Evolutionary conservation across 2,329 filamentous ascomycete genomes (phyloP).

Genomic region (Fusarium subglutinans): DNA sequence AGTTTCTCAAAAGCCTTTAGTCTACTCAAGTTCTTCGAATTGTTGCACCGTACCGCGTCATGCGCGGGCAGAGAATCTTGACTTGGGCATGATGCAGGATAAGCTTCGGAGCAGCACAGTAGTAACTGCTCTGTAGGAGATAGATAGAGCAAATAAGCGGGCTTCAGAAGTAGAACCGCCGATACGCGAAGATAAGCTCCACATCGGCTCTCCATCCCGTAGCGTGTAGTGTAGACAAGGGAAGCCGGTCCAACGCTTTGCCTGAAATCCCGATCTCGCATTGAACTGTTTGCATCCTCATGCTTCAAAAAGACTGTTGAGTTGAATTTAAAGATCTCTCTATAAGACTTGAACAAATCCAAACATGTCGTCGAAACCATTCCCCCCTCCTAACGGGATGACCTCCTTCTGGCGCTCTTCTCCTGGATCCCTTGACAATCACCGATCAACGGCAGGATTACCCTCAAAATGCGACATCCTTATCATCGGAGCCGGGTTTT

Average conservation of each 20-base stretch:
- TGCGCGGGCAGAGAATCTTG: rapidly evolving
- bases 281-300: neutral
- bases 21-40: no score
- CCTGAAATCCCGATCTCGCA: neutral
- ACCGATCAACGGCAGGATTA: conserved; percentile 28
- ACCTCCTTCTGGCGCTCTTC: conserved; percentile 19
- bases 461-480: conserved; percentile 54
- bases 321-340: neutral
- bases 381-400: conserved; percentile 12
- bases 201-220: neutral
- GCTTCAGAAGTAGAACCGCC: neutral
- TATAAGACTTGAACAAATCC: rapidly evolving
- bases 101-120: no score
- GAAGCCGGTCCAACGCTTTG: neutral
- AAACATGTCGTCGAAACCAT: neutral
- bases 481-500: conserved; percentile 58
- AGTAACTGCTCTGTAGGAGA: no score
- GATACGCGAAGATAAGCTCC: neutral
- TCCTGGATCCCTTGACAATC: neutral
- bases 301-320: neutral
- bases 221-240: neutral
- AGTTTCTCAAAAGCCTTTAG: rapidly evolving
- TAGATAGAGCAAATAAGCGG: neutral
- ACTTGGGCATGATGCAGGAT: no score
- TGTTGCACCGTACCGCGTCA: no score